phyloP scores from a whole-genome alignment of 1,284 basidiomycete species.

The Kalmanozyma brasiliensis region DNA sequence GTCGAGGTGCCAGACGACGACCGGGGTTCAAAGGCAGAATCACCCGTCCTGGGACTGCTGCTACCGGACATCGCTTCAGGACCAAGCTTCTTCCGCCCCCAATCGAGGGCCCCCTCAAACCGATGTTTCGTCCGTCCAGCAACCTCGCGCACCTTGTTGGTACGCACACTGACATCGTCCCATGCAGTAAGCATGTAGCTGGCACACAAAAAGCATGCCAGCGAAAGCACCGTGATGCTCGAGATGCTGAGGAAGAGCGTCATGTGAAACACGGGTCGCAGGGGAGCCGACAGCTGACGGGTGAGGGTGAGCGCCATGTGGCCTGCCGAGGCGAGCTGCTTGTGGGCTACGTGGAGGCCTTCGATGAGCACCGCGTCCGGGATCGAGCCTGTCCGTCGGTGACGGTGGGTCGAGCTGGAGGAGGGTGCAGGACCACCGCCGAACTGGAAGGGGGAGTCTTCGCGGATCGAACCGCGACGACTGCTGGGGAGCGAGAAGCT shows the following conservation, averaged over 20 bases:
- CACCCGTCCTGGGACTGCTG: neutral
- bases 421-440: neutral
- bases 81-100: conserved; percentile 48
- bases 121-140: conserved; percentile 35
- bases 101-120: conserved; percentile 39
- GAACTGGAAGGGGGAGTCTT: conserved; percentile 16
- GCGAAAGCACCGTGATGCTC: conserved; percentile 50
- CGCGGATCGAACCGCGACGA: conserved; percentile 47
- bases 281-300: conserved; percentile 51
- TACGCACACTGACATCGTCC: conserved; percentile 51
- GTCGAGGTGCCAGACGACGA: neutral
- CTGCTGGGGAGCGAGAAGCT: conserved; percentile 51
- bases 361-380: conserved; percentile 47
- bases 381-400: conserved; percentile 29
- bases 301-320: conserved; percentile 56
- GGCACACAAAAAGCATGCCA: conserved; percentile 50
- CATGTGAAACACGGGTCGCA: conserved; percentile 56
- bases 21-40: conserved; percentile 1
- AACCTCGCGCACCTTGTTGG: conserved; percentile 36
- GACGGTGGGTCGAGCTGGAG: neutral
- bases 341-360: conserved; percentile 53
- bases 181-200: conserved; percentile 57
- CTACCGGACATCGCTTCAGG: neutral
- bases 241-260: conserved; percentile 58
- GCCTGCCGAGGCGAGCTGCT: conserved; percentile 52